phyloP scores from a whole-genome alignment of 176 grass and related monocot genomes.

The Eragrostis curvula region DNA sequence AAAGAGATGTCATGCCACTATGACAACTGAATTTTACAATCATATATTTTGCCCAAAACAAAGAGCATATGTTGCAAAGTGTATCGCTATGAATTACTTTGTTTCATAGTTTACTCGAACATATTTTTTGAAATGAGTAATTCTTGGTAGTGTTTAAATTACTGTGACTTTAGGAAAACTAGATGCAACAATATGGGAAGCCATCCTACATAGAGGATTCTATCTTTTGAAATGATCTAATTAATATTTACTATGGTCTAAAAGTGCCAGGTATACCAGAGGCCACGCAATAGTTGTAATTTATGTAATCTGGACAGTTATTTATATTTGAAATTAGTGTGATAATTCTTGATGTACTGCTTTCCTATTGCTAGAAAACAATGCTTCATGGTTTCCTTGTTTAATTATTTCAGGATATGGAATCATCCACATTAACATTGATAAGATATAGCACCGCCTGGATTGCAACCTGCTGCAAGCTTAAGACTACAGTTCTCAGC shows the following conservation, averaged over 20 bases:
- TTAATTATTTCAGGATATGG: constrained; percentile 48
- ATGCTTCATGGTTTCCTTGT: constrained; percentile 16
- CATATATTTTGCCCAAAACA: background rate
- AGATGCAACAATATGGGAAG: background rate
- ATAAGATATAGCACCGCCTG: constrained; percentile 30
- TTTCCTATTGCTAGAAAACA: background rate
- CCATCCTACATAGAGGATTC: background rate
- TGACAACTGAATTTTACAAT: background rate
- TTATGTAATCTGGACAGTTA: background rate
- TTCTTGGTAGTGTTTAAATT: background rate
- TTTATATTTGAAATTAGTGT: background rate
- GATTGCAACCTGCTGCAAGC: background rate
- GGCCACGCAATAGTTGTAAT: background rate
- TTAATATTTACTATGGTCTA: background rate
- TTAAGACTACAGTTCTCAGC: constrained; percentile 6
- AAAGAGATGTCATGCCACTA: background rate
- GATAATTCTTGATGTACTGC: background rate
- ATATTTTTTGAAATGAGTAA: background rate
- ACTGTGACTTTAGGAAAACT: background rate
- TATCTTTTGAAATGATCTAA: background rate
- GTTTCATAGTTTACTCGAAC: background rate
- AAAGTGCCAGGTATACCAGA: background rate
- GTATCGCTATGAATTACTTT: background rate
- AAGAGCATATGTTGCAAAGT: background rate
- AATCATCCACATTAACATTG: constrained; percentile 25